Evolutionary conservation across 306 rosid species (phyloP).

Genomic region (Vachellia collinsii): DNA sequence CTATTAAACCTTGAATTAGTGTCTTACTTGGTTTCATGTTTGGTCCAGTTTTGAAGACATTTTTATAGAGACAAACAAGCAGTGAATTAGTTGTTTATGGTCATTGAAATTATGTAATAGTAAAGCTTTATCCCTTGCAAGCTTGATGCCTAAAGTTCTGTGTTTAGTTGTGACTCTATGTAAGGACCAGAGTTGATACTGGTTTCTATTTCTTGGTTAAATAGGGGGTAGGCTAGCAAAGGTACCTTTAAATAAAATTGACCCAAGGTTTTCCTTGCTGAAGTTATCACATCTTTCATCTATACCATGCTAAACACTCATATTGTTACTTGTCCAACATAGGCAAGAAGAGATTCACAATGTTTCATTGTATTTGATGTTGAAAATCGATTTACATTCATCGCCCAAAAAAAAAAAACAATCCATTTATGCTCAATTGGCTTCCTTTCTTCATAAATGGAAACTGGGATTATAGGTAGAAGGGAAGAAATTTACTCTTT

Average conservation of each 20-base stretch:
- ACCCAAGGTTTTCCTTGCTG: neutral
- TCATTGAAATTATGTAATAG: neutral
- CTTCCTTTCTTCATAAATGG: neutral
- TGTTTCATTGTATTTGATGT: neutral
- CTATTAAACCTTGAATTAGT: neutral
- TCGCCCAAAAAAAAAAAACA: no score
- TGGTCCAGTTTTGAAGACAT: neutral
- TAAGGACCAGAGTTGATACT: neutral
- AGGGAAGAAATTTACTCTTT: neutral
- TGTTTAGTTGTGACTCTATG: neutral
- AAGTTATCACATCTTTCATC: no score
- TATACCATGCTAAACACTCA: no score
- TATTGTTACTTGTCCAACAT: no score
- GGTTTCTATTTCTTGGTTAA: neutral
- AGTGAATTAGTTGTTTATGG: neutral
- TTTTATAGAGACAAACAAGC: neutral
- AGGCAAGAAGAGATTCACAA: no score
- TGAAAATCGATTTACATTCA: no score
- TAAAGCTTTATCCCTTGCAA: neutral
- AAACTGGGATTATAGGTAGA: neutral
- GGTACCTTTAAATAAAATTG: neutral
- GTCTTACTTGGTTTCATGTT: neutral
- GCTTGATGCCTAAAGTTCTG: neutral
- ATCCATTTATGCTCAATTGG: neutral
- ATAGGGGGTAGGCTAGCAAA: neutral